phyloP scores from a whole-genome alignment of 495 filamentous ascomycete species.

The Aspergillus panamensis region DNA sequence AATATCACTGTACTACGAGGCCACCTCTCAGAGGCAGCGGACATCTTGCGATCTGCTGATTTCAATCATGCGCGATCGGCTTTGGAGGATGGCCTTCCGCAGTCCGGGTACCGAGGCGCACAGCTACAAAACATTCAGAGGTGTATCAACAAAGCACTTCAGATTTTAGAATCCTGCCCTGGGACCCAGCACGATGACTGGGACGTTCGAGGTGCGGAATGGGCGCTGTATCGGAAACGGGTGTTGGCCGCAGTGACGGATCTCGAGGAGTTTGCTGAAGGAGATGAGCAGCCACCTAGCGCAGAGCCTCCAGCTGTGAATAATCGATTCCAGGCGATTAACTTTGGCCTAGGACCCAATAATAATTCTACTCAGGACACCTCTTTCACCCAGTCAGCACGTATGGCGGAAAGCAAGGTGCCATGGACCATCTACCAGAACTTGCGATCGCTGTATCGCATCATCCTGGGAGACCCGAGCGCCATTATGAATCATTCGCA shows the following conservation, averaged over 20 bases:
- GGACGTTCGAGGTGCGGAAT: conserved; percentile 71
- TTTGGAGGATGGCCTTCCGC: conserved; percentile 52
- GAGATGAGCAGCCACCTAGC: conserved; percentile 50
- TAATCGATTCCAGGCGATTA: conserved; percentile 46
- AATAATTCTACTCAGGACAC: conserved; percentile 18
- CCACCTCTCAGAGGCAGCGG: conserved; percentile 57
- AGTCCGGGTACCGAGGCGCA: conserved; percentile 62
- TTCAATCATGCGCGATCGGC: conserved; percentile 67
- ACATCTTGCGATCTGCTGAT: conserved; percentile 64
- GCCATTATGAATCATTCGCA: conserved; percentile 67
- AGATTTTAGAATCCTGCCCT: conserved; percentile 68
- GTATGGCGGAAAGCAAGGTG: conserved; percentile 74
- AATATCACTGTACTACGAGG: conserved; percentile 67
- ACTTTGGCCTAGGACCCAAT: conserved; percentile 50
- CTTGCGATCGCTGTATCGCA: conserved; percentile 68
- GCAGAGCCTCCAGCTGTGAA: conserved; percentile 27
- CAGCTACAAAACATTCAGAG: conserved; percentile 70
- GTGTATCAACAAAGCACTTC: conserved; percentile 60
- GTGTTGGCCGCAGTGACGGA: conserved; percentile 61
- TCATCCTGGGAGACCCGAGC: conserved; percentile 64
- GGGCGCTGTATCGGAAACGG: conserved; percentile 71
- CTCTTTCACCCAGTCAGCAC: conserved; percentile 58
- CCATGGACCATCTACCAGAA: conserved; percentile 85
- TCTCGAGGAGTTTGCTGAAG: conserved; percentile 71
- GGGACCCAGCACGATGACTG: conserved; percentile 60